Percentiles rank a stretch among this genome's conserved stretches.
Conservation (phyloP, 2,329 filamentous ascomycete species). For the Penicillium sp. region DNA sequence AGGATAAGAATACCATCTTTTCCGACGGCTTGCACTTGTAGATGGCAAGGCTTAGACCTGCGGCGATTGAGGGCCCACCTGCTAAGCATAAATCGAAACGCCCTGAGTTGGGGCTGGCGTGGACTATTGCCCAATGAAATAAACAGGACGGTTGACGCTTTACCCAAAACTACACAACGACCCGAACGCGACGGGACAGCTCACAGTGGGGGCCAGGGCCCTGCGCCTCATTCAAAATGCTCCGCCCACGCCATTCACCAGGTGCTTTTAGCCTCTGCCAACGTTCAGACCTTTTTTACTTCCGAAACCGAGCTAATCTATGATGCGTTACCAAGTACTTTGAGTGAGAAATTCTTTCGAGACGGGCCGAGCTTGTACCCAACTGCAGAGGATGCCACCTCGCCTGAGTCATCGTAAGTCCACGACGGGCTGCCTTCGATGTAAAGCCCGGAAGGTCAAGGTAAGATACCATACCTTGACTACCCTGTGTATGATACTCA, state of each 20-base stretch:
- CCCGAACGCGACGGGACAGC: slow-evolving; percentile 9
- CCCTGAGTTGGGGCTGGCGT: not conserved
- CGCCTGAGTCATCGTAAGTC: slow-evolving; percentile 21
- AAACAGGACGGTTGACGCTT: slow-evolving; percentile 1
- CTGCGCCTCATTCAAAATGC: not conserved
- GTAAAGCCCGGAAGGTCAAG: slow-evolving; percentile 24
- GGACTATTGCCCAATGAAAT: not conserved
- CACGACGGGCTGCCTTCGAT: slow-evolving; percentile 18
- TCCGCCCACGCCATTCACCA: not conserved
- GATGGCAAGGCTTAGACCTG: not conserved
- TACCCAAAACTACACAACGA: slow-evolving; percentile 13
- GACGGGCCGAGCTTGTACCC: not conserved
- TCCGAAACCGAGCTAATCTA: slow-evolving; percentile 11
- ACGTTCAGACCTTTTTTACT: not conserved
- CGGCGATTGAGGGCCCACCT: not conserved
- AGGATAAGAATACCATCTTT: not conserved
- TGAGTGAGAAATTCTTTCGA: not conserved
- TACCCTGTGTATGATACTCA: not conserved
- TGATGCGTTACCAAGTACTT: not conserved
- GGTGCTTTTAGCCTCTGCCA: not conserved
- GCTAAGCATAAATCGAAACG: not conserved
- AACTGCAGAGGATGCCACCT: slow-evolving; percentile 13
- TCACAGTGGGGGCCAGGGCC: slow-evolving; percentile 6
- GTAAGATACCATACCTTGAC: not conserved
- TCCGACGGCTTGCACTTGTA: not conserved